Evolutionary conservation across 2,329 filamentous ascomycete species (phyloP), one percentile per base, ranked within the genome.

Genomic region (Hymenoscyphus scutula): DNA sequence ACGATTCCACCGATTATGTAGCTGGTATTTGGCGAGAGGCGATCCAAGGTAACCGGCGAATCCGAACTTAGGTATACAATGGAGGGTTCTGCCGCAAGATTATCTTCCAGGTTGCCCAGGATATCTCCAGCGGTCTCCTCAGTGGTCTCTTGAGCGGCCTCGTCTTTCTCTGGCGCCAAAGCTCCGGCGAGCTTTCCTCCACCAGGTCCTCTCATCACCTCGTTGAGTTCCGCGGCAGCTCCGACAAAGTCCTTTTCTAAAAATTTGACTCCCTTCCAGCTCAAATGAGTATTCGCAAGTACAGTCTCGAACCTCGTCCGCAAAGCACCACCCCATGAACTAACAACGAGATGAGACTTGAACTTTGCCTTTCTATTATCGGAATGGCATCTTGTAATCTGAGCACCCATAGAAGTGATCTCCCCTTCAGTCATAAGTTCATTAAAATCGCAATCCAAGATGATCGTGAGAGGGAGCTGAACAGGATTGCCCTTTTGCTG

Each of bases 1-100:
- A 99, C 95, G 38, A 99, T 81, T 0, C 94, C 95, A 38, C 95
- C 95, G 61, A 99, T 89, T 66, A 99, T 89, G 76, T 99, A 99
- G 63, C 87, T 94, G 64, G 89, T 92, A 77, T 95, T 89, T 0
- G 93, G 91, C 74, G 93, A 92, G 53, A 99, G 83, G 53, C 90
- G 84, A 5, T 89, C 88, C 32, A 99, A 82, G 0, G 90, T 94
- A 68, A 96, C 83, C 0, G 90, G 87, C n/a, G 92, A 96, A 76
- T 99, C 95, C 17, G 92, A 92, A 7, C 91, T 91, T 4, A 99
- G 85, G 74, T 99, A 99, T 62, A 99, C 84, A 6, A 97, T 81
- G 1, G 51, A 27, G 17, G 57, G 41, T 19, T 55, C 38, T 56
- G n/a, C n/a, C n/a, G 48, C 37, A 6, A 32, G 13, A n/a, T 32